Evolutionary conservation across 2,329 filamentous ascomycete species (phyloP).

Genomic region (Aspergillus unguis): DNA sequence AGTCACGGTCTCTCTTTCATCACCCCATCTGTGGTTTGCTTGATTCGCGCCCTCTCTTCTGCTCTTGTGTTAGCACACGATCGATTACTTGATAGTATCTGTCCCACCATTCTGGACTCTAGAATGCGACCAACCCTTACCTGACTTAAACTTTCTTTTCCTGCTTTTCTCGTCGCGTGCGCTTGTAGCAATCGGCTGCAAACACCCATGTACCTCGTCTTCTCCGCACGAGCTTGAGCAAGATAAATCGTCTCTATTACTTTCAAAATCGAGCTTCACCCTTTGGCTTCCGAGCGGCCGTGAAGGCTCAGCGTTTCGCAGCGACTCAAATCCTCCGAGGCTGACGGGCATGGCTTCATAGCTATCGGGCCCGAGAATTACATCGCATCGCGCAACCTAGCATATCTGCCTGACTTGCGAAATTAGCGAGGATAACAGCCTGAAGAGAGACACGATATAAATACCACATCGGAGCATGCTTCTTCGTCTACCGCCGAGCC

Average conservation of each 20-base stretch:
- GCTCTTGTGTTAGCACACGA: neutral
- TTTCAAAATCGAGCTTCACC: neutral
- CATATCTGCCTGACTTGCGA: neutral
- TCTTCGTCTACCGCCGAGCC: constrained; percentile 50
- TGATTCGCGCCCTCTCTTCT: constrained; percentile 1
- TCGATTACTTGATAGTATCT: neutral
- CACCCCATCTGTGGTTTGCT: constrained; percentile 11
- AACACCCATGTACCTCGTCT: neutral
- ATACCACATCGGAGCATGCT: constrained; percentile 37
- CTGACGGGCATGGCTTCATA: constrained; percentile 21
- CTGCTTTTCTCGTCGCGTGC: constrained; percentile 8
- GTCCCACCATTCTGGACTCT: neutral
- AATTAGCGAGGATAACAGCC: neutral
- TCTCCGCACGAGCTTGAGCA: neutral
- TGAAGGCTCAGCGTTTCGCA: constrained; percentile 1
- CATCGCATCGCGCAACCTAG: constrained; percentile 2
- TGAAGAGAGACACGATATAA: neutral
- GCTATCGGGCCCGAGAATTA: constrained; percentile 1
- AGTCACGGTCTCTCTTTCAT: constrained; percentile 14
- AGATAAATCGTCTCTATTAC: neutral
- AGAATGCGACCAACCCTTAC: neutral
- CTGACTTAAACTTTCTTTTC: neutral
- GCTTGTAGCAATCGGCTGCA: constrained; percentile 2
- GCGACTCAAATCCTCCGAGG: constrained; percentile 2
- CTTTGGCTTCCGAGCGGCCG: neutral